Evolutionary conservation across 345 rosid species (phyloP), one percentile per base, ranked within the genome.

Genomic region (Gossypium ekmanianum): DNA sequence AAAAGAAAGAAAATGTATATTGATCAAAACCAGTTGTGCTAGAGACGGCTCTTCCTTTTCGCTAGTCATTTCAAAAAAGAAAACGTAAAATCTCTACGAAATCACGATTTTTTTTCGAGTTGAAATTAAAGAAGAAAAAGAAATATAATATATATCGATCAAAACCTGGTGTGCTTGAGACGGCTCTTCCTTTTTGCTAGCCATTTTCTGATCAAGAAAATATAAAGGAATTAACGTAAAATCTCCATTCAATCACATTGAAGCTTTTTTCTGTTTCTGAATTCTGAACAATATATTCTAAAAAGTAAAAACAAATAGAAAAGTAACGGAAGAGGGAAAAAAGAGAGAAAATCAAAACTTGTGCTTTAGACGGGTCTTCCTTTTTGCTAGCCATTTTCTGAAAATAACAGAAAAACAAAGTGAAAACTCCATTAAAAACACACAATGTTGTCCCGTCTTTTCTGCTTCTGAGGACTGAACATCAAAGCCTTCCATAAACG

Each of bases 141-240:
- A 63, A 22, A 41, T 29, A 41, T 29, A 26, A 58, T 16, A 58
- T 4, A 24, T 11, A 58, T 24, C 12, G 41, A 61, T 61, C n/a
- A 26, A 43, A 66, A 66, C 73, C 73, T 69, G 73, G 10, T 51
- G 58, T 48, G 55, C 12, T 39, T 44, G 68, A 61, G 47, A 66
- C 45, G 85, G 73, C 61, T 86, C 97, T 48, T 76, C 74, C 79
- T 71, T 84, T 70, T 84, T 87, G 79, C 74, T 82, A 54, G 87
- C 73, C 93, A 24, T 14, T 50, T 27, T 75, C 79, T 44, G 67
- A 75, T 56, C 11, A 68, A 43, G 24, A 52, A 71, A 59, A 72
- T 74, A 47, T 12, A 24, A 22, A 59, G 72, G 2, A 57, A 56
- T 50, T 9, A 34, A 61, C 57, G 51, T 26, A n/a, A 34, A 69